Base-by-base conservation (phyloP, 768 basidiomycete species). In the Trametes cingulata region DNA sequence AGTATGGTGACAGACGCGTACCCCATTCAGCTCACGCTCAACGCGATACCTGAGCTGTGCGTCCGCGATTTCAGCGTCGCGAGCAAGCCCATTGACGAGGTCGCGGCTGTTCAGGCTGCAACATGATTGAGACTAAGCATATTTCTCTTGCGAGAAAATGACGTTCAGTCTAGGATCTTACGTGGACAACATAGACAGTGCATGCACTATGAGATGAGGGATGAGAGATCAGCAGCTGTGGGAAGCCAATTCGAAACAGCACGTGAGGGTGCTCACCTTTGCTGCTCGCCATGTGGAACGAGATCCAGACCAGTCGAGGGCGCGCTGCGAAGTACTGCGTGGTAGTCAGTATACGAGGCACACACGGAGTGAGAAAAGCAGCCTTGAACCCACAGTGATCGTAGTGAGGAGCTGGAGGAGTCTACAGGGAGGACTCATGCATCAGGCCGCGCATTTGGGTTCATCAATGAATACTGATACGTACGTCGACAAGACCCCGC, bases 41-140 rank as follows among this genome's bases (percentile, higher is more conserved):
- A 63, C 13, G 13, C 61, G 56, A 27, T 63, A 49, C n/a, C 61
- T 41, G 39, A 63, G 39, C 48, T 47, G 51, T 2, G 61, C 61
- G 41, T 63, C 61, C 5, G 57, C 46, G 41, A 63, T 48, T 20
- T 63, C 61, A 13, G 20, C 45, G 22, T 63, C 61, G 20, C 50
- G 56, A 0, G 40, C 61, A 3, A 51, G 20, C 6, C 61, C 61
- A 3, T 51, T 33, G 12, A 58, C 25, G 41, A 45, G 12, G 35
- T 41, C 36, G 27, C 61, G 45, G 40, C 29, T 46, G 40, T 63
- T 63, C 24, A 58, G 39, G 6, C 61, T 63, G 37, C 1, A 13
- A 8, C 15, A 40, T 7, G 25, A 29, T 22, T 5, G 1, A 22
- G 22, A 42, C n/a, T 29, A 19, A 35, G 10, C 5, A 14, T 5